Percentiles rank a stretch among this genome's conserved stretches.
Conservation (phyloP, 1,284 basidiomycete species). For the Malassezia sympodialis region DNA sequence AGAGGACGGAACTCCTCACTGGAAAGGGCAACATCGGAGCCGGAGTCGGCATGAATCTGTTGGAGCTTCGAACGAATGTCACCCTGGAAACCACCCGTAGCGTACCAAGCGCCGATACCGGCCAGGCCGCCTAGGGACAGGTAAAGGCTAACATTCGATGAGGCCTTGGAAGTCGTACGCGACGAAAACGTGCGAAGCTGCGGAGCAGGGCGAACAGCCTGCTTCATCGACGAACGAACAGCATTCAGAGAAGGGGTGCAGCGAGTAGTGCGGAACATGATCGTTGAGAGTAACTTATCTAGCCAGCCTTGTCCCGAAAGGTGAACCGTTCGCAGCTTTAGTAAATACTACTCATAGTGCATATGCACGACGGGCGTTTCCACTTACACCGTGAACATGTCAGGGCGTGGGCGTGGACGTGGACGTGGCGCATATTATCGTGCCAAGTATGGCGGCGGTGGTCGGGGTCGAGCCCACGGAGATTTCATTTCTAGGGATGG, state of each 20-base stretch:
- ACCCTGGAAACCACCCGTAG: conserved; percentile 32
- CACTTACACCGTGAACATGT: not conserved
- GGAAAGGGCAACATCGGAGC: conserved; percentile 26
- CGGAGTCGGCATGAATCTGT: conserved; percentile 15
- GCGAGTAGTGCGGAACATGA: conserved; percentile 7
- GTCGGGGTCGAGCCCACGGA: not conserved
- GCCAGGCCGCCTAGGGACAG: conserved; percentile 40
- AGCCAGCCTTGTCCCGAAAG: not conserved
- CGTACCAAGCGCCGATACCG: conserved; percentile 42
- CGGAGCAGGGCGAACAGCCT: not conserved
- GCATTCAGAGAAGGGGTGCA: not conserved
- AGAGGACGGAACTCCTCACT: conserved; percentile 65
- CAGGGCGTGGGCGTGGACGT: conserved; percentile 1
- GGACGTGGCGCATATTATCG: conserved; percentile 16
- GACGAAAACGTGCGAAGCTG: conserved; percentile 3
- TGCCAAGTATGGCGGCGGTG: conserved; percentile 8
- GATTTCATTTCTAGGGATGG: not conserved
- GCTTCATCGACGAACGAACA: conserved; percentile 5
- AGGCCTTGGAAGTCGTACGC: not conserved
- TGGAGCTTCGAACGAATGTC: conserved; percentile 30
- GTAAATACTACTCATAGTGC: not conserved
- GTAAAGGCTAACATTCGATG: conserved; percentile 28
- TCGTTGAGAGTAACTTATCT: not conserved
- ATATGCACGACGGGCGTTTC: not conserved
- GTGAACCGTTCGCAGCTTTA: not conserved